These are phyloP conservation scores for Mallotus repandus DNA, from an alignment of 441 rosid species.

Conservation along the genomic window DNA sequence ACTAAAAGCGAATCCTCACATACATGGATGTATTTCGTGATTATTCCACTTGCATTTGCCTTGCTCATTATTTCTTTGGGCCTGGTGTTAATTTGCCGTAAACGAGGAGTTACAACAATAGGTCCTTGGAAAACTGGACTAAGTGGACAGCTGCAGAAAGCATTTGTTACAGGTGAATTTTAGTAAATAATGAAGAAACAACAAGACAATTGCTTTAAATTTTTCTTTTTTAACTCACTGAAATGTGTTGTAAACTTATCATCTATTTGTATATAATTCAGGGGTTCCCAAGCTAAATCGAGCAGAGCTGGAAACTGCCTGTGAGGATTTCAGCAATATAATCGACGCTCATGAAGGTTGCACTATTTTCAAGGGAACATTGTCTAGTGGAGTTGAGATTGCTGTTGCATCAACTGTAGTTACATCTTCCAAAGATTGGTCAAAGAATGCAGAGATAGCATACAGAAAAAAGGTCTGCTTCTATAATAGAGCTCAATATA, in stretches of 20 bases:
- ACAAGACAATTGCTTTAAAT: background rate
- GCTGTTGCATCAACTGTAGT: slow-evolving; percentile 59
- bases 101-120: slow-evolving; percentile 53
- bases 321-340: slow-evolving; percentile 93
- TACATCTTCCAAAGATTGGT: slow-evolving; percentile 56
- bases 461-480: slow-evolving; percentile 60
- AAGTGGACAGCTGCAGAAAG: slow-evolving; percentile 91
- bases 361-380: slow-evolving; percentile 75
- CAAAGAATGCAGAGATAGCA: slow-evolving; percentile 49
- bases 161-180: slow-evolving; percentile 72
- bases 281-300: slow-evolving; percentile 95
- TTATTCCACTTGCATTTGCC: slow-evolving; percentile 38
- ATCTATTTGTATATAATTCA: slow-evolving; percentile 24
- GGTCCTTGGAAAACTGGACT: slow-evolving; percentile 97
- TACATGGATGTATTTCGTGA: slow-evolving; percentile 50
- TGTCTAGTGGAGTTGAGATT: slow-evolving; percentile 89
- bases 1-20: slow-evolving; percentile 19
- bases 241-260: background rate
- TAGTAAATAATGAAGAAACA: background rate
- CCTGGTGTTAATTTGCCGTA: slow-evolving; percentile 43
- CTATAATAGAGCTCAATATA: background rate
- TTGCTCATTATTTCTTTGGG: slow-evolving; percentile 34
- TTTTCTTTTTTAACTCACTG: background rate
- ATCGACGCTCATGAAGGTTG: slow-evolving; percentile 45
- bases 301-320: slow-evolving; percentile 78